A percentile compares a stretch with the other conserved stretches of the same genome.
Evolutionary conservation across 805 yeast species (phyloP).

Genomic region (Kazachstania taianensis): DNA sequence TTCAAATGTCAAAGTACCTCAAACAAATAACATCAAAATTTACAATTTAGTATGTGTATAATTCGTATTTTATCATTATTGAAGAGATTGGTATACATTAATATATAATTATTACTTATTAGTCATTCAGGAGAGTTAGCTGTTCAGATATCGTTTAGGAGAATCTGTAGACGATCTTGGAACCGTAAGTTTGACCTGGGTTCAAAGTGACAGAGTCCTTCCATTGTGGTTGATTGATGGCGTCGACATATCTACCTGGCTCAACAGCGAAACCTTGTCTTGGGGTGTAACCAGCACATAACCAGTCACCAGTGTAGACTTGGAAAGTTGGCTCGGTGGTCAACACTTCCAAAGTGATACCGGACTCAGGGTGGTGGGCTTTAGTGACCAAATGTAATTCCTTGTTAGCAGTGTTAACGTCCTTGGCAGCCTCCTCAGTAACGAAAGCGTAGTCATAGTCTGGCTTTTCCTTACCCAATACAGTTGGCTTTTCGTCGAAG

Average conservation of each 20-base stretch:
- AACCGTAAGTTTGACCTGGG: conserved; percentile 46
- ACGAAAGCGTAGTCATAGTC: conserved; percentile 41
- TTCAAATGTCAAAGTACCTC: not conserved
- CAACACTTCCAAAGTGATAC: conserved; percentile 32
- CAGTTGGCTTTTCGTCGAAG: conserved; percentile 19
- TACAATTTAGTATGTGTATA: no score
- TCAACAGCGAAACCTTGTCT: conserved; percentile 54
- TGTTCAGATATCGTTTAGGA: conserved; percentile 3
- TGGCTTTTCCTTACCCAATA: conserved; percentile 26
- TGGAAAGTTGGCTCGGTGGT: conserved; percentile 63
- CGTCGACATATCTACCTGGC: conserved; percentile 49
- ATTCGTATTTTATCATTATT: no score
- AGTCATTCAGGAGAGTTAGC: not conserved
- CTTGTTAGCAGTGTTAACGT: conserved; percentile 28
- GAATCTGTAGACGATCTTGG: conserved; percentile 28
- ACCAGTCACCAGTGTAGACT: conserved; percentile 51
- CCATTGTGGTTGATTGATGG: conserved; percentile 41
- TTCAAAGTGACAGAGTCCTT: conserved; percentile 36
- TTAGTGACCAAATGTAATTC: conserved; percentile 32
- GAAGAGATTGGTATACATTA: no score
- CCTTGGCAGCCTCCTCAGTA: conserved; percentile 23
- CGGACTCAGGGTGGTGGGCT: conserved; percentile 38
- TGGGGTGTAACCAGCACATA: conserved; percentile 29
- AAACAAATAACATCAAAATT: no score
- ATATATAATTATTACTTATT: no score